Evolutionary conservation across 805 yeast genomes (phyloP), one percentile per base, ranked within the genome.

Genomic region (Tetrapisispora phaffii): DNA sequence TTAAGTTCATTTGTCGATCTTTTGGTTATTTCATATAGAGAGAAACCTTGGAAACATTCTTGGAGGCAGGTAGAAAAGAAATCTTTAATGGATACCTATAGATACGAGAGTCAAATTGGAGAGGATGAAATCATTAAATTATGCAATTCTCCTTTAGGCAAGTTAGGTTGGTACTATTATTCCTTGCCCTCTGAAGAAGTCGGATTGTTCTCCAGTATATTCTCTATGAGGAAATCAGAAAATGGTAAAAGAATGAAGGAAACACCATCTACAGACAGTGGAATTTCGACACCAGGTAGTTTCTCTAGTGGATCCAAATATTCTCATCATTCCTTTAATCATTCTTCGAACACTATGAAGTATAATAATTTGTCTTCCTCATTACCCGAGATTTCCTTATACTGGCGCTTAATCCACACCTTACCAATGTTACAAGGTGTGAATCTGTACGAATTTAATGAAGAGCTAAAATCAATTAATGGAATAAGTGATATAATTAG

Each of bases 1-100:
- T 73, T 85, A 54, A 82, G 82, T 62, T 88, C 95, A 40, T 70
- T 80, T 23, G 79, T 88, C 22, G 95, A 88, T 57, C 71, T 88
- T 0, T 47, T 76, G 16, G 95, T 87, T 10, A 88, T 85, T 58
- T 66, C 83, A 31, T 75, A 79, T 50, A 70, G 95, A 45, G 97
- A 88, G 58, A 73, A 69, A 47, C 95, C 95, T 1, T 86, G 95
- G 95, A 68, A 69, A 40, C 66, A 72, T 47, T 66, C 73, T 1
- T 68, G 67, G 67, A 44, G 45, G 19, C 46, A 44, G 3, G 50
- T 57, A 13, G 58, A 60, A 42, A 45, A 44, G 2, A 51, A 55
- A 39, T 49, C 49, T 8, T 44, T 63, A 4, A 48, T 49, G 24
- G 53, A 53, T 10, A 47, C 41, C 24, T 63, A 57, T 44, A 42